Base-by-base conservation (phyloP, 768 basidiomycete genomes). In the Lanmaoa rubissima region DNA sequence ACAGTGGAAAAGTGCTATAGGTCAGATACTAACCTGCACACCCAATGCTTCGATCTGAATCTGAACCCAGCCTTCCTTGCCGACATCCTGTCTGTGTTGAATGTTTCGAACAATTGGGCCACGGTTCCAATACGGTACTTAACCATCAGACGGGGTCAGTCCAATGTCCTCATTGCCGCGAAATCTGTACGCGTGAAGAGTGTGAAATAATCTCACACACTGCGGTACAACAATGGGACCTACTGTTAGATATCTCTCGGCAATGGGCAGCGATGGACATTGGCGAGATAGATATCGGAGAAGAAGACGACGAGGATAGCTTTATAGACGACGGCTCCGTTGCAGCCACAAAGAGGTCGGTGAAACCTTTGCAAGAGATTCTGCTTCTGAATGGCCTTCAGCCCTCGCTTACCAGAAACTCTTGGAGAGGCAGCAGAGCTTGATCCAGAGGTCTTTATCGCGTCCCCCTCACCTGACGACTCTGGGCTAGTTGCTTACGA, bases 91-190 rank as follows among this genome's bases (percentile, higher is more conserved):
- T 68, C 36, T 65, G 63, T 46, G 28, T 5, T 19, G 48, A 12
- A 44, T 65, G 60, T 47, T 68, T 67, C 35, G 39, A 52, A 17
- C 40, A 2, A 44, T 35, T 62, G 26, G 28, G 52, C 16, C 16
- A 42, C 5, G 48, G 44, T 21, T 40, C 51, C 43, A 44, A 19
- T 38, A 6, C 16, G 2, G 40, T 26, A 40, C 3, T 14, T 24
- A 17, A 47, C 28, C 7, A 28, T 43, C 34, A 28, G 19, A 17
- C 42, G 42, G 35, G 4, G 11, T 53, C 42, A 24, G 51, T 65
- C 40, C 64, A 60, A 28, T 66, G 59, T 35, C 57, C 61, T 40
- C 66, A 63, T 40, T 66, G 67, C 47, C 64, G 59, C 12, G n/a
- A 53, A 28, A 21, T 50, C 34, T 61, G 40, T 55, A 44, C 24